Percentiles rank a stretch among this genome's conserved stretches.
phyloP scores from a whole-genome alignment of 2,329 filamentous ascomycete genomes.

The Colletotrichum acutatum region DNA sequence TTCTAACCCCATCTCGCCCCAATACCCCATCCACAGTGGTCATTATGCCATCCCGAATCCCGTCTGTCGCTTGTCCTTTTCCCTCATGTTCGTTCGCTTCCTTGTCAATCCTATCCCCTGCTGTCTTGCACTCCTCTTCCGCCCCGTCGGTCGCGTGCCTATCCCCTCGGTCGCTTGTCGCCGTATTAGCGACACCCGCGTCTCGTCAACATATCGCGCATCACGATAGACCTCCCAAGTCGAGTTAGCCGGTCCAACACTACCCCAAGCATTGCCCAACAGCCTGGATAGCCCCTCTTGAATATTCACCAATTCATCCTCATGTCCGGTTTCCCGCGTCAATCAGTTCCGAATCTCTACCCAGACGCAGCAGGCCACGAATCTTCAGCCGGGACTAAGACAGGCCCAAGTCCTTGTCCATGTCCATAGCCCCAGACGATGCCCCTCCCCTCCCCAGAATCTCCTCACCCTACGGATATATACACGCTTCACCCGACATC shows the following conservation, averaged over 20 bases:
- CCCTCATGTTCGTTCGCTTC: not conserved
- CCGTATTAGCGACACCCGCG: not conserved
- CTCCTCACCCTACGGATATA: not conserved
- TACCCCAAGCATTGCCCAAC: not conserved
- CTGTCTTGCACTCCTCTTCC: not conserved
- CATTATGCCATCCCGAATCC: not conserved
- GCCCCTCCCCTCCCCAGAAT: not conserved
- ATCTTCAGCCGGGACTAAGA: conserved; percentile 7
- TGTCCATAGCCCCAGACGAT: not conserved
- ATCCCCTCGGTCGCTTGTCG: conserved; percentile 5
- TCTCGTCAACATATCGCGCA: conserved; percentile 9
- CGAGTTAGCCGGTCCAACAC: conserved; percentile 20
- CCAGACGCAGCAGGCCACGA: not conserved
- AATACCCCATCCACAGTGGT: not conserved
- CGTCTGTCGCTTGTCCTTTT: not conserved
- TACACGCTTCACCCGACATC: not conserved
- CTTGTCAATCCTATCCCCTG: not conserved
- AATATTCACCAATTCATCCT: not conserved
- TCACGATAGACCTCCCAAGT: conserved; percentile 24
- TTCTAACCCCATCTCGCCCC: conserved; percentile 6
- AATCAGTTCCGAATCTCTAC: conserved; percentile 17
- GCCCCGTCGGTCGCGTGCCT: conserved; percentile 17
- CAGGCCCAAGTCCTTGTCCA: conserved; percentile 5
- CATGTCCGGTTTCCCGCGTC: conserved; percentile 14
- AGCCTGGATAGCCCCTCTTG: not conserved